Conservation (phyloP, 805 yeast genomes). For the Sugiyamaella boreocaroliniensis region DNA sequence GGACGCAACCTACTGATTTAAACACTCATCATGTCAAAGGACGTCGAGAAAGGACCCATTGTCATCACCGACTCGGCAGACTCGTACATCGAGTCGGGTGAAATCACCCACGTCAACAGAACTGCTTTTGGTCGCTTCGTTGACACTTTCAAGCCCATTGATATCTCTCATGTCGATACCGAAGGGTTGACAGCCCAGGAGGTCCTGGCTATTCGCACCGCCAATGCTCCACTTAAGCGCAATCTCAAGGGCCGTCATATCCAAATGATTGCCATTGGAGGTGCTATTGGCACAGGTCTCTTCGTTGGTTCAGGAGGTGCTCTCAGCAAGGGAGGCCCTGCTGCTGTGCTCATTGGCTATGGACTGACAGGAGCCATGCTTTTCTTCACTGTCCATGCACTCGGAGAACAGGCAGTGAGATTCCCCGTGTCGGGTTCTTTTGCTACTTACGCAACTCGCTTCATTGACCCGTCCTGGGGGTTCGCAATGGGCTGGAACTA, state of each 20-base stretch:
- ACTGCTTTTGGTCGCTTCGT: constrained; percentile 25
- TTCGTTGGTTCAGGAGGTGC: constrained; percentile 63
- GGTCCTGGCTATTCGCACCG: constrained; percentile 37
- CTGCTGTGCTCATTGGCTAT: constrained; percentile 48
- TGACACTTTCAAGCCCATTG: constrained; percentile 37
- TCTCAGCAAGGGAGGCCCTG: constrained; percentile 53
- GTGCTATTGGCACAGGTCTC: constrained; percentile 68
- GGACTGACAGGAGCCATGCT: constrained; percentile 55
- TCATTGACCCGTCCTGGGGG: constrained; percentile 60
- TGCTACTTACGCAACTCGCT: constrained; percentile 51
- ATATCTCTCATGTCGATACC: constrained; percentile 34
- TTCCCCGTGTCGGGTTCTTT: constrained; percentile 58
- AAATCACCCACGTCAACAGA: neutral
- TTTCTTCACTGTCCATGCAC: constrained; percentile 52
- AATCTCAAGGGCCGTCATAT: constrained; percentile 49
- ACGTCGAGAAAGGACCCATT: neutral
- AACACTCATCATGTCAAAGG: too few relatives aligned
- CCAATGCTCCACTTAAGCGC: constrained; percentile 42
- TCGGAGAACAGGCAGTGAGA: constrained; percentile 64
- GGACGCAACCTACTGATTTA: too few relatives aligned
- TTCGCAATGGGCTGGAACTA: constrained; percentile 70
- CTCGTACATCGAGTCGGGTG: neutral
- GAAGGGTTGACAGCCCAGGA: constrained; percentile 32
- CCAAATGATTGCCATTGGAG: constrained; percentile 67
- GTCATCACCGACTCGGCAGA: neutral